phyloP scores from a whole-genome alignment of 2,329 filamentous ascomycete genomes.

The Arthrobotrys entomopaga region DNA sequence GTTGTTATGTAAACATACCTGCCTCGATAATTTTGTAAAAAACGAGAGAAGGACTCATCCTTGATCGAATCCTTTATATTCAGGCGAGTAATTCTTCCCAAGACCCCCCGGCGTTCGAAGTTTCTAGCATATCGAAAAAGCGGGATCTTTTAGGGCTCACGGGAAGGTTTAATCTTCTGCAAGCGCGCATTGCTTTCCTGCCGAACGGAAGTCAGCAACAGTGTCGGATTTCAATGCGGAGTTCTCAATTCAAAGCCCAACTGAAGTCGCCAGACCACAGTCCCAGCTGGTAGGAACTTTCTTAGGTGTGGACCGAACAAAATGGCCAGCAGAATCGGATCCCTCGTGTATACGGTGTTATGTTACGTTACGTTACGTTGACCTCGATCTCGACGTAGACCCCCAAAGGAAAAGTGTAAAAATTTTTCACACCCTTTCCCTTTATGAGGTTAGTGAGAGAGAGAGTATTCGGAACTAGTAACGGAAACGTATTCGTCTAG shows the following conservation, averaged over 20 bases:
- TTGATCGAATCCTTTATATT: conserved; percentile 21
- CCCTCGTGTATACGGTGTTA: background rate
- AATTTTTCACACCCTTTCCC: conserved; percentile 10
- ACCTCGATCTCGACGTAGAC: background rate
- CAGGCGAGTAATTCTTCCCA: conserved; percentile 22
- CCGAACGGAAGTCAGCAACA: conserved; percentile 15
- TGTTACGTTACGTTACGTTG: too few species aligned
- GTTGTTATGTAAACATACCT: conserved; percentile 45
- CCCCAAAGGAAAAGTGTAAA: conserved; percentile 8
- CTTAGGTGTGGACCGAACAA: conserved; percentile 9
- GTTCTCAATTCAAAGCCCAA: too few species aligned
- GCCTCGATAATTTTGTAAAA: background rate
- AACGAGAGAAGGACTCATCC: conserved; percentile 23
- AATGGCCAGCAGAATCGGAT: conserved; percentile 4
- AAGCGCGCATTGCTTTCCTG: conserved; percentile 22
- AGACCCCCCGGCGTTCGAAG: conserved; percentile 31
- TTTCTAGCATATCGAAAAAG: conserved; percentile 40
- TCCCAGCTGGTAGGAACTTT: conserved; percentile 3
- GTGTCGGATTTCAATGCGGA: conserved; percentile 34
- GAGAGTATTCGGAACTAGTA: conserved; percentile 1
- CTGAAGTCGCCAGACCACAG: background rate
- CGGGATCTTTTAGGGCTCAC: conserved; percentile 43
- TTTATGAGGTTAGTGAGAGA: conserved; percentile 9
- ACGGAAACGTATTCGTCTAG: too few species aligned
- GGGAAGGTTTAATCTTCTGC: conserved; percentile 26